Evolutionary conservation across 768 basidiomycete species (phyloP), one percentile per base, ranked within the genome.

Genomic region (Trametes cubensis): DNA sequence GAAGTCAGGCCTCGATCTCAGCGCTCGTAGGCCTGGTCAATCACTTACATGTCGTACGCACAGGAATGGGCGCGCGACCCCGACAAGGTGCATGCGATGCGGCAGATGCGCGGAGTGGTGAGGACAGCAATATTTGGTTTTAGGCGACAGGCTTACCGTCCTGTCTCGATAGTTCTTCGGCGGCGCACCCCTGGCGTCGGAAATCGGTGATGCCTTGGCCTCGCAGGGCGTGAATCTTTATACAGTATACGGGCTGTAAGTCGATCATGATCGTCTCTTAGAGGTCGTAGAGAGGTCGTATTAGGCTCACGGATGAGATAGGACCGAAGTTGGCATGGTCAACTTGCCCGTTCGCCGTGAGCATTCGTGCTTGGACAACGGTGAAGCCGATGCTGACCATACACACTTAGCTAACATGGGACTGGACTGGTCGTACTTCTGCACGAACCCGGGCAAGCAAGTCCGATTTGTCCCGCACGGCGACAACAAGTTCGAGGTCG

Each of bases 161-260:
- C 0, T 23, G 4, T 46, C 18, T 40, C 45, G 3, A 25, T 15
- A 80, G 80, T 13, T 63, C 0, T 80, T 68, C 47, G 77, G 74
- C 14, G 79, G 80, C 21, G 79, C 77, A 0, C 76, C 80, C 7
- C 57, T 81, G 2, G 71, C 75, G 5, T 64, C 74, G 55, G 69
- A 67, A 6, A 62, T 72, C 0, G 80, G 79, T 1, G 73, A 80
- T 17, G 53, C 58, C 14, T 30, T 80, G 30, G 69, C 67, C 3
- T 61, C 65, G 20, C 64, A 72, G 25, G 78, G 78, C 0, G 76
- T 80, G 3, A 59, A 65, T 3, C 51, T 80, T 1, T 50, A 55
- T 8, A 68, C 66, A 6, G 59, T 74, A n/a, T 82, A 79, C 53
- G 81, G 79, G 28, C 67, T 73, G 69, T 80, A 56, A 65, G 76